Percentiles rank a stretch among this genome's conserved stretches.
These are phyloP conservation scores for Russula earlei DNA, from an alignment of 768 basidiomycete species.

Conservation along the genomic window DNA sequence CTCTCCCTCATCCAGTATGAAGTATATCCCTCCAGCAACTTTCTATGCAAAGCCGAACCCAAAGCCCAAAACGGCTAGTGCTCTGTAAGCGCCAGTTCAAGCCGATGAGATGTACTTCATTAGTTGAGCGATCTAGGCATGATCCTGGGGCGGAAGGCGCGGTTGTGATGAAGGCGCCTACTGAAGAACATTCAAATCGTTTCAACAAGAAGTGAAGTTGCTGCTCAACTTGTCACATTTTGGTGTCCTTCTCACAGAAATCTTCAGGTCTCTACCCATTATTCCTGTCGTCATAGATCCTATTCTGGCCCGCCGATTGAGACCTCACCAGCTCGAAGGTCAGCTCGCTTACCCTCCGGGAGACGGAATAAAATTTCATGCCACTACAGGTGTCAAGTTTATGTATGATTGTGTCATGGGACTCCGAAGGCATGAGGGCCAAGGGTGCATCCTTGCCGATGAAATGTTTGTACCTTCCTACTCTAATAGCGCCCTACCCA, in stretches of 20 bases:
- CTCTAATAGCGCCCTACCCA: background rate
- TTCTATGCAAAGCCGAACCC: constrained; percentile 46
- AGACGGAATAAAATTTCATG: background rate
- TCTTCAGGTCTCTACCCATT: constrained; percentile 46
- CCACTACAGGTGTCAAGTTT: constrained; percentile 59
- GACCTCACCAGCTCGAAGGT: constrained; percentile 90
- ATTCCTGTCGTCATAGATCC: constrained; percentile 89
- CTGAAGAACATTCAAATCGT: constrained; percentile 50
- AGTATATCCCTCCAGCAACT: constrained; percentile 45
- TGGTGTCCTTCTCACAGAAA: background rate
- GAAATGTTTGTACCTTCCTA: constrained; percentile 58
- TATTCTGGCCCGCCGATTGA: constrained; percentile 59
- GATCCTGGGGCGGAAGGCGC: constrained; percentile 71
- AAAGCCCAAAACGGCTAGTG: constrained; percentile 26
- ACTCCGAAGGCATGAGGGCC: constrained; percentile 78
- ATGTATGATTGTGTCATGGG: constrained; percentile 97
- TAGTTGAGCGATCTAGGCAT: constrained; percentile 37
- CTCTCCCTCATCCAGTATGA: constrained; percentile 22
- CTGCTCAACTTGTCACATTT: background rate
- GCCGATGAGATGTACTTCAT: background rate
- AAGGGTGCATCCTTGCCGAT: constrained; percentile 94
- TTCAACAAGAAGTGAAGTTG: constrained; percentile 72
- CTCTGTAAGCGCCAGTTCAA: constrained; percentile 36
- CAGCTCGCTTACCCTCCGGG: background rate
- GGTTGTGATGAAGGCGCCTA: constrained; percentile 78